Evolutionary conservation across 225 moss, liverwort and hornwort genomes (phyloP).

Genomic region (Thuidium tamariscinum): DNA sequence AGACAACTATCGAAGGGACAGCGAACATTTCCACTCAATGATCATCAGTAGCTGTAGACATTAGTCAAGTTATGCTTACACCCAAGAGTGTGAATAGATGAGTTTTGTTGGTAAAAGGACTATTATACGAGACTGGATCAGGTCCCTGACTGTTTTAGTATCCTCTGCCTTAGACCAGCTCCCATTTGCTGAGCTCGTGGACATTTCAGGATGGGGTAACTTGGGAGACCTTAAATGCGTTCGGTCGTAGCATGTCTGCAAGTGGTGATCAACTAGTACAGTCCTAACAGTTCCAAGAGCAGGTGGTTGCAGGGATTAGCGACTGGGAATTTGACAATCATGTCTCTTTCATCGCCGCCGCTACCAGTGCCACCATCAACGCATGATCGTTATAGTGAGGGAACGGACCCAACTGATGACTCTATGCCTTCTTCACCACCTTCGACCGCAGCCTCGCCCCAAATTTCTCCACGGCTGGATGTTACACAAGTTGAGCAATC

Average conservation of each 20-base stretch:
- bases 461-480: slow-evolving; percentile 25
- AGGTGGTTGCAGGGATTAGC: neutral
- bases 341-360: slow-evolving; percentile 31
- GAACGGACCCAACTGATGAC: slow-evolving; percentile 7
- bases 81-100: neutral
- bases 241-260: neutral
- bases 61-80: neutral
- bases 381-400: neutral
- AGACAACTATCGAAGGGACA: neutral
- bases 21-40: neutral
- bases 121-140: neutral
- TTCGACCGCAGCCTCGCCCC: slow-evolving; percentile 19
- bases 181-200: neutral
- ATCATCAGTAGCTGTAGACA: neutral
- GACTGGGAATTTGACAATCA: neutral
- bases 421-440: slow-evolving; percentile 22
- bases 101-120: neutral
- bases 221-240: neutral
- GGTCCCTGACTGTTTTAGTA: neutral
- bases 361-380: slow-evolving; percentile 33
- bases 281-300: neutral
- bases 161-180: neutral
- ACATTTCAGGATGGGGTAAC: neutral
- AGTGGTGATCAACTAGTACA: neutral
- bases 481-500: slow-evolving; percentile 12